These are phyloP conservation scores for Colletotrichum aenigma DNA, from an alignment of 2,329 filamentous ascomycete genomes.

Conservation along the genomic window DNA sequence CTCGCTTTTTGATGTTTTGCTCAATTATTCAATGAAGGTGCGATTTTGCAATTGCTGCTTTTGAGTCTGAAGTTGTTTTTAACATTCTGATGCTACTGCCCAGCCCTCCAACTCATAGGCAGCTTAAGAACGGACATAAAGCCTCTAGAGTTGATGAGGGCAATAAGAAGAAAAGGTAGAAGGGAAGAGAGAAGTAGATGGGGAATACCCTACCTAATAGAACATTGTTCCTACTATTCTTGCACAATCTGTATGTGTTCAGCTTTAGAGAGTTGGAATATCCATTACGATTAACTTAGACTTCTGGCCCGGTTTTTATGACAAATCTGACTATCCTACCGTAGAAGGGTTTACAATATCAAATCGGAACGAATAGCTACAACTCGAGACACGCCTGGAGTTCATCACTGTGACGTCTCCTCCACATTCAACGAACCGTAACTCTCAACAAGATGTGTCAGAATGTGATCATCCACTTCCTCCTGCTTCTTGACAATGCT, in stretches of 20 bases:
- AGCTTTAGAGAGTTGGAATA: background rate
- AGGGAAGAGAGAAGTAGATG: too few species aligned
- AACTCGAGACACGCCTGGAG: background rate
- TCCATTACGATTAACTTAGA: background rate
- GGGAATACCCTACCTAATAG: too few species aligned
- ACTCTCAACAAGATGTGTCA: slow-evolving; percentile 27
- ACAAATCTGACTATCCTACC: background rate
- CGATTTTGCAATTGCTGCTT: background rate
- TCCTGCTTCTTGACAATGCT: slow-evolving; percentile 29
- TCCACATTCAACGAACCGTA: background rate
- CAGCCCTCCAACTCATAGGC: background rate
- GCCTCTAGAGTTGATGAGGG: too few species aligned
- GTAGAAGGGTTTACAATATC: background rate
- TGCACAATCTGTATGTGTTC: background rate
- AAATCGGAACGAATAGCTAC: background rate
- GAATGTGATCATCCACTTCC: slow-evolving; percentile 25
- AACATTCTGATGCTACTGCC: rapidly evolving
- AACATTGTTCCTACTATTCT: too few species aligned
- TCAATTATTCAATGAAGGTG: rapidly evolving
- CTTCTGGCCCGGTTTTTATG: background rate
- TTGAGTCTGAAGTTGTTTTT: rapidly evolving
- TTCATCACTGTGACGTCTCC: background rate
- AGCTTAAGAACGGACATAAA: rapidly evolving
- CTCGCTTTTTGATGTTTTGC: background rate
- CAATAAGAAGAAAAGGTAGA: too few species aligned